Evolutionary conservation across 2,329 filamentous ascomycete species (phyloP), one percentile per base, ranked within the genome.

Genomic region (Hortaea werneckii): DNA sequence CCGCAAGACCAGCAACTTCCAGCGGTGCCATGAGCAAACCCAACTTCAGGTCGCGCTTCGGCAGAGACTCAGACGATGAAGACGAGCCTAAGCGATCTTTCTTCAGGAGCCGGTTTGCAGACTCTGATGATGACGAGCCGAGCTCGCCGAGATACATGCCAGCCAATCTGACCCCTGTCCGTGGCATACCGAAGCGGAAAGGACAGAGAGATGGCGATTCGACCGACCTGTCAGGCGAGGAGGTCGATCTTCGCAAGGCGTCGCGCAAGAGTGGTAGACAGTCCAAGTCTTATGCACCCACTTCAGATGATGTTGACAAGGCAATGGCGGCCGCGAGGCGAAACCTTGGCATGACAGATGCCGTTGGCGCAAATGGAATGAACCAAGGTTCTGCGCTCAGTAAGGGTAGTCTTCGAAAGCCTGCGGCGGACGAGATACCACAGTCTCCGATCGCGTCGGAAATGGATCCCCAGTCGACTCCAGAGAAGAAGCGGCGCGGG

Each of bases 51-150:
- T 72, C 62, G 80, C 81, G 3, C 78, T 84, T 87, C 38, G 40
- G 8, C 55, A 78, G 71, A 1, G 82, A 87, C 56, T 87, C 83
- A 1, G 87, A 83, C 57, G 83, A 87, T 39, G 68, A 70, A 37
- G 66, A 66, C 27, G 70, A 71, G 6, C 32, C 32, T n/a, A 35
- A 35, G 32, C 61, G 58, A 8, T 42, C 49, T 5, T 50, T 56
- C 35, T 74, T 73, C 57, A 61, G 65, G 43, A 73, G 69, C 49
- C 66, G 72, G 4, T 74, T 73, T 47, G 69, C 63, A 1, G 71
- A 74, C 48, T 74, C 71, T 2, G 69, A 71, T 40, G 69, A 72
- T 28, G 82, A 76, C 12, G 70, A 71, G 10, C 60, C 69, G 49
- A 54, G 57, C 48, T 62, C 61, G 29, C 59, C 58, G 27, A 65